phyloP scores from a whole-genome alignment of 371 early-diverging fungal genomes.

The Umbelopsis sp. region DNA sequence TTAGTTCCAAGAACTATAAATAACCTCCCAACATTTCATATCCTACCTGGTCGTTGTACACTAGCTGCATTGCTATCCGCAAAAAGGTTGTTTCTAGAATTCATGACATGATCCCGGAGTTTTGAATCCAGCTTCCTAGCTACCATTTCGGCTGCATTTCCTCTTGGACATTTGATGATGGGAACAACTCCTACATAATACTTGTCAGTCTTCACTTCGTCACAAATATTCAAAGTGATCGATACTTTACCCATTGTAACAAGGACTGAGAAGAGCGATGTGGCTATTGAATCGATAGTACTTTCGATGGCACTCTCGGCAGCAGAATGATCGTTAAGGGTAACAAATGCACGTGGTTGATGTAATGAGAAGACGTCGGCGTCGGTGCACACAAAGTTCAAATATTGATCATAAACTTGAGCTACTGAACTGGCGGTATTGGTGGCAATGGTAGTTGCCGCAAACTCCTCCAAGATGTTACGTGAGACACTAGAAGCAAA shows the following conservation, averaged over 20 bases:
- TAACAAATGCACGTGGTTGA: constrained; percentile 77
- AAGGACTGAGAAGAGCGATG: constrained; percentile 87
- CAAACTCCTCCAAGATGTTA: constrained; percentile 92
- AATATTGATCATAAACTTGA: constrained; percentile 97
- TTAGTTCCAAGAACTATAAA: not conserved
- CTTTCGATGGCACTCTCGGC: constrained; percentile 81
- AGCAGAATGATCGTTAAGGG: constrained; percentile 79
- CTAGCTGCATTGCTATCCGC: constrained; percentile 55
- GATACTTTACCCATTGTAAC: constrained; percentile 78
- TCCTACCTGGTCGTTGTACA: constrained; percentile 56
- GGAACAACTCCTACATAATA: constrained; percentile 72
- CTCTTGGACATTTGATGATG: constrained; percentile 87
- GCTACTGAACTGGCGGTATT: constrained; percentile 77
- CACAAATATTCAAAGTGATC: not conserved
- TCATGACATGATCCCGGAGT: constrained; percentile 89
- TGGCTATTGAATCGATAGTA: constrained; percentile 77
- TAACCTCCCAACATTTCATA: not conserved
- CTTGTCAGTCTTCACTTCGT: not conserved
- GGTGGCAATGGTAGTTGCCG: constrained; percentile 73
- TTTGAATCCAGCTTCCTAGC: constrained; percentile 87
- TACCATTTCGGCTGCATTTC: constrained; percentile 94
- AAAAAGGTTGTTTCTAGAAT: constrained; percentile 82
- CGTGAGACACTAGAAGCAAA: constrained; percentile 91
- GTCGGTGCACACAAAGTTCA: constrained; percentile 93
- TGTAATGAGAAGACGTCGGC: constrained; percentile 95